A percentile compares a stretch with the other conserved stretches of the same genome.
Conservation (phyloP, 2,329 filamentous ascomycete genomes). For the Fusarium cyanostomum region DNA sequence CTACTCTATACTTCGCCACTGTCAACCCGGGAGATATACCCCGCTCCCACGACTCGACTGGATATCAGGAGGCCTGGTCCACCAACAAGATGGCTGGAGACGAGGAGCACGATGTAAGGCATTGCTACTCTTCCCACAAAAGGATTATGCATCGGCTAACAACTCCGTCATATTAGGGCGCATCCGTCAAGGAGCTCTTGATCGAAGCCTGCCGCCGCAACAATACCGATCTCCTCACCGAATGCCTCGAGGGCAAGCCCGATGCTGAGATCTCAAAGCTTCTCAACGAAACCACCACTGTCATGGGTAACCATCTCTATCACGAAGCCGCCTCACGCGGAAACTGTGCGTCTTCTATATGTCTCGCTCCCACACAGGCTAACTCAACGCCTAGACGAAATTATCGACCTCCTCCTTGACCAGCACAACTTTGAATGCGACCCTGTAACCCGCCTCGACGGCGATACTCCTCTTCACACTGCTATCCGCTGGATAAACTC, state of each 20-base stretch:
- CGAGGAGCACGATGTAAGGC: constrained; percentile 51
- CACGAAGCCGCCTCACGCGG: constrained; percentile 89
- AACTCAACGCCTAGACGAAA: constrained; percentile 66
- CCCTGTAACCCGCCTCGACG: constrained; percentile 74
- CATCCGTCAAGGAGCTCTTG: constrained; percentile 83
- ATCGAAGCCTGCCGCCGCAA: constrained; percentile 94
- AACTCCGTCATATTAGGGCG: constrained; percentile 67
- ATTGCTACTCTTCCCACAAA: neutral
- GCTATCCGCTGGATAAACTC: constrained; percentile 80
- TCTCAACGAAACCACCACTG: constrained; percentile 86
- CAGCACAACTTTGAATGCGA: constrained; percentile 88
- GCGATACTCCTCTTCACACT: constrained; percentile 82
- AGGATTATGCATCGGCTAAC: neutral
- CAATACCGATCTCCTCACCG: constrained; percentile 84
- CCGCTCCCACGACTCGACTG: constrained; percentile 22
- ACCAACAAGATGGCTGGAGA: constrained; percentile 39
- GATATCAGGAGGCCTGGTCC: constrained; percentile 2
- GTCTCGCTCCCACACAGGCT: constrained; percentile 5
- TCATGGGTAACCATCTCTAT: constrained; percentile 87
- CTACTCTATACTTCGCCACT: constrained; percentile 3
- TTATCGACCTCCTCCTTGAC: constrained; percentile 84
- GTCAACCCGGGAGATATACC: constrained; percentile 22
- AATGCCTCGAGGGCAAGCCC: constrained; percentile 71
- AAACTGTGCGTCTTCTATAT: constrained; percentile 73
- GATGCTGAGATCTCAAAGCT: constrained; percentile 76